Base-by-base conservation (phyloP, 148 eudicot genomes). In the Chenopodium berlandieri region DNA sequence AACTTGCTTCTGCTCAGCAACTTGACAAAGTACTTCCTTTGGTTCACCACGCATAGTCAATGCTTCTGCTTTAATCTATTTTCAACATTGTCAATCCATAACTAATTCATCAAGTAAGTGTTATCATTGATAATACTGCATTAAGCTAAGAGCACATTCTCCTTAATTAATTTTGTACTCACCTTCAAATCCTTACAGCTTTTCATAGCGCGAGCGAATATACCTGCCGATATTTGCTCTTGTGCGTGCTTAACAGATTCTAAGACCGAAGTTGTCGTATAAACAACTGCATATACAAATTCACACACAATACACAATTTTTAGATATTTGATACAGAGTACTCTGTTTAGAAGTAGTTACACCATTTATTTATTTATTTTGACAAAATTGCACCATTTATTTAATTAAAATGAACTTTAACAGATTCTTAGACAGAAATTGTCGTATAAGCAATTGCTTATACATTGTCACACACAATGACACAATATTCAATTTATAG, bases 11-110 rank as follows among this genome's bases (percentile, higher is more conserved):
- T 88, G 66, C 32, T 92, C 90, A 7, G 86, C 85, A 64, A 90
- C 89, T 83, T 86, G 86, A 79, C 91, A 87, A 17, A 90, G 83
- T 82, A 84, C 83, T 27, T 91, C 94, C 85, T 88, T 91, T 0
- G 88, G 85, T 37, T 91, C 92, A 12, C 94, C 92, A 27, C 86
- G 76, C 2, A 89, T 75, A 23, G 84, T 31, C 74, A 87, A 25
- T 34, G 88, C 86, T 66, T 88, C 90, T 31, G 88, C 86, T 81
- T 87, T 89, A 14, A 90, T 62, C 90, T 87, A 17, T 8, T 30
- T 22, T 62, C 37, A 32, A 22, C 31, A n/a, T 52, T 30, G n/a
- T 14, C 50, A 23, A 52, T 52, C 44, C 56, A 52, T 10, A 14
- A 10, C 2, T 54, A 54, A 16, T 12, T 54, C 4, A 20, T 14